Evolutionary conservation across 192 early-diverging fungal genomes (phyloP), one percentile per base, ranked within the genome.

Genomic region (Pecoramyces ruminantium): DNA sequence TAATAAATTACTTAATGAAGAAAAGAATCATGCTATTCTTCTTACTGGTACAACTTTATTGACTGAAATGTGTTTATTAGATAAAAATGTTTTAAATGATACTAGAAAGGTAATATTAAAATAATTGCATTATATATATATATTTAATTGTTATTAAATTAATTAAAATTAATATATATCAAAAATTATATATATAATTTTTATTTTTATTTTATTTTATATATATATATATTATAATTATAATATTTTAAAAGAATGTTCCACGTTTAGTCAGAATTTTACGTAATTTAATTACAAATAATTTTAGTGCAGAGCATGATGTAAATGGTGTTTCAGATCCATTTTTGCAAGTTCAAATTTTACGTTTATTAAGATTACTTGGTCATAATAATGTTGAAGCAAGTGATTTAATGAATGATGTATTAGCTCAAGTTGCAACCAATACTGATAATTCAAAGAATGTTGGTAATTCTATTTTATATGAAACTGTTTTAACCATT

Each of bases 261-360:
- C 94, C 96, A 27, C 82, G 92, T 27, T 86, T 98, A 28, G 95
- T 95, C 28, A 88, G 94, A 30, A 95, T 96, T 86, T 87, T 98
- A 78, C 96, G 96, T 80, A 93, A 92, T 77, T 86, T 99, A 79
- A 91, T 95, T 30, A 93, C 92, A 4, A 88, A 94, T 17, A 95
- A 95, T 21, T 94, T 92, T 83, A 94, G 94, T 29, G 91, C 95
- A 25, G 98, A 99, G 85, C 95, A 99, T 83, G 96, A 98, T 87
- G 98, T 99, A 27, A 93, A 91, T 67, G 97, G 96, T 38, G 93
- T 98, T 40, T 93, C 93, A n/a, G 96, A 99, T 85, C 98, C 98
- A 40, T 99, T 98, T 87, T 85, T 99, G 77, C 96, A 98, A 85
- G 95, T 98, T 67, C 95, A 96, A 83, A 91, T 97, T 29, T 85